Evolutionary conservation across 1,284 basidiomycete genomes (phyloP).

Genomic region (Boletellus deceptivus): DNA sequence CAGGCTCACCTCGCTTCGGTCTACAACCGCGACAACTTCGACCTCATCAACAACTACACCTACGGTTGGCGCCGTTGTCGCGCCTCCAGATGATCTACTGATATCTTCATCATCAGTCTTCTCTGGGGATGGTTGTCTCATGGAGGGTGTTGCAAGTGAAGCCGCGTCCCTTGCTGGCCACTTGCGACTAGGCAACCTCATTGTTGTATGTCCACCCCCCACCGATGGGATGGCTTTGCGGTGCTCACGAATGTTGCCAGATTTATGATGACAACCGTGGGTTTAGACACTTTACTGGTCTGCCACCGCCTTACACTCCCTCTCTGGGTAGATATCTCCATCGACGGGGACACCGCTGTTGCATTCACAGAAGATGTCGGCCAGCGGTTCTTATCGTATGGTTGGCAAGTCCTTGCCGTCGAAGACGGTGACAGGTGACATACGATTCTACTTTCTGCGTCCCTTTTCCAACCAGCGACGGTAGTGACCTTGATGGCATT

Average conservation of each 20-base stretch:
- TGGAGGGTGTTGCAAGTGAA: conserved; percentile 93
- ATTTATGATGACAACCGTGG: conserved; percentile 89
- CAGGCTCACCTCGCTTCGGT: conserved; percentile 86
- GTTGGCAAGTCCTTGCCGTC: conserved; percentile 90
- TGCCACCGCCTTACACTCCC: neutral
- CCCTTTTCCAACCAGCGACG: conserved; percentile 7
- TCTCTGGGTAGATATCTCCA: conserved; percentile 76
- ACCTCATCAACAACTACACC: conserved; percentile 88
- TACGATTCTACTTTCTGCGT: neutral
- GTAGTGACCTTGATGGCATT: conserved; percentile 77
- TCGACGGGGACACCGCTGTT: conserved; percentile 89
- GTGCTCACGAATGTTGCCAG: conserved; percentile 35
- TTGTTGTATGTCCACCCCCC: conserved; percentile 59
- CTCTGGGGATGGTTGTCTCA: conserved; percentile 92
- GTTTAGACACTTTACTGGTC: conserved; percentile 23
- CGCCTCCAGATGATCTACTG: conserved; percentile 8
- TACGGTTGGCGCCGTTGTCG: conserved; percentile 53
- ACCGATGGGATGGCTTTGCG: conserved; percentile 10
- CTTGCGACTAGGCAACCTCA: conserved; percentile 89
- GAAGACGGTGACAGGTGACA: conserved; percentile 77
- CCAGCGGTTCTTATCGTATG: conserved; percentile 86
- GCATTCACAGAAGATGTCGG: conserved; percentile 95
- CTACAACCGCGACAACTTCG: conserved; percentile 87
- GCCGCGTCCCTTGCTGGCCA: conserved; percentile 92
- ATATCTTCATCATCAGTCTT: conserved; percentile 53